A percentile compares a stretch with the other conserved stretches of the same genome.
phyloP scores from a whole-genome alignment of 2,329 filamentous ascomycete species.

The Drechslera avenae region DNA sequence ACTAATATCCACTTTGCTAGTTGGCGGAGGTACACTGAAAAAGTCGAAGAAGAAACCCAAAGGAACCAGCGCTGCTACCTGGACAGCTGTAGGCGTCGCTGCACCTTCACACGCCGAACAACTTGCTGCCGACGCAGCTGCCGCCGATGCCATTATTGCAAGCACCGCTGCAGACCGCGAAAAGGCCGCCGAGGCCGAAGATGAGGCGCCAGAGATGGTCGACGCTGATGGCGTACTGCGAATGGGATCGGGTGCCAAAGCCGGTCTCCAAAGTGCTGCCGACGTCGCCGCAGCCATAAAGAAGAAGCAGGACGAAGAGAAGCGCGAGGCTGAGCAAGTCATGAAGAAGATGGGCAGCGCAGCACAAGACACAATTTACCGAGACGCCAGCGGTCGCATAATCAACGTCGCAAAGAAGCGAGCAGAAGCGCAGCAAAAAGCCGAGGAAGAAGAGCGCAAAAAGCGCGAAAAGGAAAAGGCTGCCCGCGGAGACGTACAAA shows the following conservation, averaged over 20 bases:
- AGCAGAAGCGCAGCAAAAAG: slow-evolving; percentile 80
- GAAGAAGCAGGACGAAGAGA: slow-evolving; percentile 69
- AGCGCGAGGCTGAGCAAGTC: slow-evolving; percentile 51
- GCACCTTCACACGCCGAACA: slow-evolving; percentile 59
- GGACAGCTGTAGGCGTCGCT: slow-evolving; percentile 71
- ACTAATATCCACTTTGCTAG: slow-evolving; percentile 36
- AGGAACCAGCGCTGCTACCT: slow-evolving; percentile 47
- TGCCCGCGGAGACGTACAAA: slow-evolving; percentile 84
- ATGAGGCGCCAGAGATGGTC: slow-evolving; percentile 48
- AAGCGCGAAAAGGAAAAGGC: slow-evolving; percentile 70
- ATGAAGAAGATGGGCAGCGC: slow-evolving; percentile 49
- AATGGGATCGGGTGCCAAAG: slow-evolving; percentile 87
- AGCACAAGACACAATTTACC: slow-evolving; percentile 79
- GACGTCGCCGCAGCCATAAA: slow-evolving; percentile 66
- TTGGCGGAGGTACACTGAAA: slow-evolving; percentile 38
- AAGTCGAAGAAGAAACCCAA: slow-evolving; percentile 68
- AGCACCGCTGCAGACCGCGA: slow-evolving; percentile 69
- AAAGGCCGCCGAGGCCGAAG: slow-evolving; percentile 54
- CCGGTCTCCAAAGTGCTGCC: slow-evolving; percentile 82
- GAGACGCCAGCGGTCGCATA: slow-evolving; percentile 91
- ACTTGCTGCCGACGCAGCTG: slow-evolving; percentile 71
- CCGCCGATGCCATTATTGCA: slow-evolving; percentile 78
- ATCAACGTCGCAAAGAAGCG: slow-evolving; percentile 92
- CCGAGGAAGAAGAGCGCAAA: slow-evolving; percentile 70
- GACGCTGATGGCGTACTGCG: slow-evolving; percentile 52